Conservation (phyloP, 1,284 basidiomycete genomes). For the Puccinia polysora region DNA sequence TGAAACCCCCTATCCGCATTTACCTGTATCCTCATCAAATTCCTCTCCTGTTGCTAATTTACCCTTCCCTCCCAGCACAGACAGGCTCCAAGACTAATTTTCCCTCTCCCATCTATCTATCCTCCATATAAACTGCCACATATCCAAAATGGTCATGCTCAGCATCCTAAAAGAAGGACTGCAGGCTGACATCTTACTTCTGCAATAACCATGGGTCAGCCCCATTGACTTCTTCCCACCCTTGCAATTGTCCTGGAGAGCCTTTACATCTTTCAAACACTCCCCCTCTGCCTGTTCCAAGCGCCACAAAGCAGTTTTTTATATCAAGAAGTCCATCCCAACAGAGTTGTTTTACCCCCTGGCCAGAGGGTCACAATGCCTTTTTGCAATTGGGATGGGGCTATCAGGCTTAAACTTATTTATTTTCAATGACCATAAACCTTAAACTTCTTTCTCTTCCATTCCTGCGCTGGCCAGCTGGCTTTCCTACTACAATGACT, state of each 20-base stretch:
- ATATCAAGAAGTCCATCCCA: constrained; percentile 1
- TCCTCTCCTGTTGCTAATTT: neutral
- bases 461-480: neutral
- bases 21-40: too few species aligned
- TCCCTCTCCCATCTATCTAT: neutral
- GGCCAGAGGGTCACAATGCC: neutral
- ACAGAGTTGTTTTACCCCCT: neutral
- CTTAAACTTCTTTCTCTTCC: neutral
- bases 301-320: neutral
- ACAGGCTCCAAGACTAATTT: neutral
- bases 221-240: neutral
- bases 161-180: neutral
- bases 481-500: neutral
- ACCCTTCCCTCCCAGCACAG: neutral
- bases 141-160: neutral
- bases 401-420: neutral
- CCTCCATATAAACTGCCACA: constrained; percentile 36
- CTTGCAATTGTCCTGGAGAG: neutral
- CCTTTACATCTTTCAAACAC: neutral
- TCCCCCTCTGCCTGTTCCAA: neutral
- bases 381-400: neutral
- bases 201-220: constrained; percentile 27
- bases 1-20: neutral
- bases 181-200: neutral
- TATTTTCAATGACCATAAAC: constrained; percentile 7